Evolutionary conservation across 2,329 filamentous ascomycete genomes (phyloP).

Genomic region (Claviceps maximensis): DNA sequence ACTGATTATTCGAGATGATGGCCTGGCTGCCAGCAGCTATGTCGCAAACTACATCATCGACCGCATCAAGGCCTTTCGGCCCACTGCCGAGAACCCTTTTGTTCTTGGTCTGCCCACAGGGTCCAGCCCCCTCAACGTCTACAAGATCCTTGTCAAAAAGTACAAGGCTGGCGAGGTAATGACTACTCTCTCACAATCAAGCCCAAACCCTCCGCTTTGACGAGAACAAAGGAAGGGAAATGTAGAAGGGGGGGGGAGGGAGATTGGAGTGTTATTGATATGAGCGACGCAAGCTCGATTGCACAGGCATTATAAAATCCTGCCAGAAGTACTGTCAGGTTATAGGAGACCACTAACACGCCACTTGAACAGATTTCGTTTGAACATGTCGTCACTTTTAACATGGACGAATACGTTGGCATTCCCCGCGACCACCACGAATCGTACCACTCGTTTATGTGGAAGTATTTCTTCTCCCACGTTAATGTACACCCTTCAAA

Average conservation of each 20-base stretch:
- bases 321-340: neutral
- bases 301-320: too few species aligned
- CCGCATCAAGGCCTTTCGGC: constrained; percentile 65
- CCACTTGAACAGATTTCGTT: constrained; percentile 51
- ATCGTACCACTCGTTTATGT: constrained; percentile 88
- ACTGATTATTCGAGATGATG: constrained; percentile 69
- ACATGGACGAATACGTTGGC: constrained; percentile 87
- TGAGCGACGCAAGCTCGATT: too few species aligned
- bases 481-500: constrained; percentile 71
- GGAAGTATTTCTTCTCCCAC: constrained; percentile 79
- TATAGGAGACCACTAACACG: constrained; percentile 1
- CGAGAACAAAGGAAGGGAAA: neutral
- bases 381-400: constrained; percentile 80
- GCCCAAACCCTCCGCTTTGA: too few species aligned
- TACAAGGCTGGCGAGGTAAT: constrained; percentile 50
- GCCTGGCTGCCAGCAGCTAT: constrained; percentile 55
- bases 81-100: constrained; percentile 60
- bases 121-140: constrained; percentile 66
- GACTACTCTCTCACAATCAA: neutral
- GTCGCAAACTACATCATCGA: constrained; percentile 74
- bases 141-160: constrained; percentile 59
- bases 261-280: too few species aligned
- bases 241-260: too few species aligned
- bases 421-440: constrained; percentile 72
- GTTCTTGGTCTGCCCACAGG: constrained; percentile 75